Evolutionary conservation across 768 basidiomycete genomes (phyloP).

Genomic region (Hebeloma cylindrosporum): DNA sequence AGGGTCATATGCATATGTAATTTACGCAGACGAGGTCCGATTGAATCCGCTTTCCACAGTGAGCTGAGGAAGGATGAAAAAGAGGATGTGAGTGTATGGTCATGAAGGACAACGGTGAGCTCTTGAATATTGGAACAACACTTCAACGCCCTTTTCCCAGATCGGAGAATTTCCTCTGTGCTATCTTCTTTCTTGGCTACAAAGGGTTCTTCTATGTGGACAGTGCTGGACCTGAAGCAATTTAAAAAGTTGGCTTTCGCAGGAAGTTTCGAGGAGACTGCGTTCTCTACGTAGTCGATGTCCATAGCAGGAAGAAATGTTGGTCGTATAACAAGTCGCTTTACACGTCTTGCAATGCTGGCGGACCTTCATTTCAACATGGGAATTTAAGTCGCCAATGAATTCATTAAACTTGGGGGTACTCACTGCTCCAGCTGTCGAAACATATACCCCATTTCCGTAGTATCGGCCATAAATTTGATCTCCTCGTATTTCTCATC

Average conservation of each 20-base stretch:
- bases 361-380: too few species aligned
- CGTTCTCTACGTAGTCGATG: background rate
- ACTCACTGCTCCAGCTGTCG: constrained; percentile 23
- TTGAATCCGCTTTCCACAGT: constrained; percentile 12
- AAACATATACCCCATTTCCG: constrained; percentile 16
- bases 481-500: constrained; percentile 29
- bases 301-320: constrained; percentile 20
- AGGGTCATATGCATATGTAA: constrained; percentile 21
- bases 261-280: background rate
- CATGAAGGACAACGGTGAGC: constrained; percentile 24
- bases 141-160: constrained; percentile 7
- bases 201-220: background rate
- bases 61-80: constrained; percentile 18
- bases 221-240: background rate
- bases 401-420: background rate
- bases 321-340: constrained; percentile 24
- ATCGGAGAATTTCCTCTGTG: constrained; percentile 10
- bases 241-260: background rate
- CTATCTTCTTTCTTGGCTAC: too few species aligned
- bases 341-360: constrained; percentile 21
- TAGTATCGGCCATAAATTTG: constrained; percentile 20
- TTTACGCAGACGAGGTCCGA: constrained; percentile 15
- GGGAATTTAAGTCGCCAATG: background rate
- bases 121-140: constrained; percentile 18
- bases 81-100: constrained; percentile 17